Evolutionary conservation across 306 rosid species (phyloP), one percentile per base, ranked within the genome.

Genomic region (Lathyrus tuberosus): DNA sequence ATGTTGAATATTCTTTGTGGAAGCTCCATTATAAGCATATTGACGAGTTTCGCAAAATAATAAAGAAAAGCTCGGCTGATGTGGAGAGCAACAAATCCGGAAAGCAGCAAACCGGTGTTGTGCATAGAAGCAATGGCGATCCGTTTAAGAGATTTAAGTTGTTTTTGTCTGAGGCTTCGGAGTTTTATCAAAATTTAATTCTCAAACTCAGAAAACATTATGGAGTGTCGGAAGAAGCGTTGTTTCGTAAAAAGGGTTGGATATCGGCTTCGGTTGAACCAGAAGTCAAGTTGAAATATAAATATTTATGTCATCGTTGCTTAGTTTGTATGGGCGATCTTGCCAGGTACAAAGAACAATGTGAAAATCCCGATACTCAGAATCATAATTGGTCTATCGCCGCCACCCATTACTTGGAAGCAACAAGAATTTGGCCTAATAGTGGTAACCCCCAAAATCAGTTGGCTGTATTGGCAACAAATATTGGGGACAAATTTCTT

Each of bases 401-500:
- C 41, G 99, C 99, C 53, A 67, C 86, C 18, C 85, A 89, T 80
- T 95, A 94, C 82, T 69, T 94, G 84, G 92, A 86, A 84, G 96
- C 99, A 59, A 75, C 97, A 56, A 84, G 81, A 81, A 82, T 87
- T 71, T 94, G 92, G 99, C 97, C 97, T 54, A 91, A 94, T 62
- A 89, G 97, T 72, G 99, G 99, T 42, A 91, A 87, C 61, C 96
- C 99, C 3, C 99, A 94, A 31, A 94, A 94, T 87, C 99, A 91
- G 99, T 82, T 95, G 84, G 99, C 99, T 67, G 99, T 95, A 31
- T 77, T 95, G 87, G 99, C 99, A 18, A 95, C 87, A 6, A 89
- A 91, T 75, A 81, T 87, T 54, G 92, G 92, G 58, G 97, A 95
- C 77, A 95, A 89, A 65, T 86, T 95, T 78, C 99, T 95, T 37